These are phyloP conservation scores for Arthrobotrys pseudoclavata DNA, from an alignment of 2,329 filamentous ascomycete genomes.

Conservation along the genomic window DNA sequence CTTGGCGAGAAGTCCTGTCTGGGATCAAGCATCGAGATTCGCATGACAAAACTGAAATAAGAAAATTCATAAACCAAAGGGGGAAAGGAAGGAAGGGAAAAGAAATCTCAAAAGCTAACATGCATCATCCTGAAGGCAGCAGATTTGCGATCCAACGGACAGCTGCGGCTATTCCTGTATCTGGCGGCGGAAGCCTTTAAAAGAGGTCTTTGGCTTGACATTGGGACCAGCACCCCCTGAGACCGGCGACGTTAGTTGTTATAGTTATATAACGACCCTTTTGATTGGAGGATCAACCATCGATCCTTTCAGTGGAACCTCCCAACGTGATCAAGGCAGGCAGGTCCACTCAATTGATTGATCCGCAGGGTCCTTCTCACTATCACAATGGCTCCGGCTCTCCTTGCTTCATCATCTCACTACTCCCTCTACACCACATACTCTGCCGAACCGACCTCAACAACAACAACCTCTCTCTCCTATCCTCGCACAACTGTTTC, in stretches of 20 bases:
- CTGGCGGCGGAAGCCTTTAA: constrained; percentile 35
- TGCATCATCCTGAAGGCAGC: constrained; percentile 25
- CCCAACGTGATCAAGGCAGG: constrained; percentile 47
- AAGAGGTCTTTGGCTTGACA: not conserved
- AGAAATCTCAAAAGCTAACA: constrained; percentile 28
- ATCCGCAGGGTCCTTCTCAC: constrained; percentile 10
- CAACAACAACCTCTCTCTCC: constrained; percentile 44
- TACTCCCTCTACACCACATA: constrained; percentile 56
- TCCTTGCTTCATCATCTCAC: constrained; percentile 53
- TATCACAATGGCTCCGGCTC: constrained; percentile 56
- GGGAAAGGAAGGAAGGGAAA: constrained; percentile 9
- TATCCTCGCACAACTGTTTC: constrained; percentile 49
- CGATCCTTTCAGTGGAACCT: constrained; percentile 50
- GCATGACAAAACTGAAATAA: constrained; percentile 16
- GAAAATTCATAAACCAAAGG: constrained; percentile 25
- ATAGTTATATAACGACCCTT: constrained; percentile 20
- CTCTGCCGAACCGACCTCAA: constrained; percentile 39
- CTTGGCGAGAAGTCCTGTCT: constrained; percentile 47
- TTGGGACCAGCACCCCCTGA: constrained; percentile 32
- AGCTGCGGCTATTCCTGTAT: constrained; percentile 26
- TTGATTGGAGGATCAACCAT: constrained; percentile 56
- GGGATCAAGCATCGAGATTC: constrained; percentile 34
- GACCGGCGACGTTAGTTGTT: constrained; percentile 37
- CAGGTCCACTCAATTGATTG: constrained; percentile 22
- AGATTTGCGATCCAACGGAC: constrained; percentile 51